Evolutionary conservation across 176 grass and related monocot species (phyloP), one percentile per base, ranked within the genome.

Genomic region (Musa itinerans): DNA sequence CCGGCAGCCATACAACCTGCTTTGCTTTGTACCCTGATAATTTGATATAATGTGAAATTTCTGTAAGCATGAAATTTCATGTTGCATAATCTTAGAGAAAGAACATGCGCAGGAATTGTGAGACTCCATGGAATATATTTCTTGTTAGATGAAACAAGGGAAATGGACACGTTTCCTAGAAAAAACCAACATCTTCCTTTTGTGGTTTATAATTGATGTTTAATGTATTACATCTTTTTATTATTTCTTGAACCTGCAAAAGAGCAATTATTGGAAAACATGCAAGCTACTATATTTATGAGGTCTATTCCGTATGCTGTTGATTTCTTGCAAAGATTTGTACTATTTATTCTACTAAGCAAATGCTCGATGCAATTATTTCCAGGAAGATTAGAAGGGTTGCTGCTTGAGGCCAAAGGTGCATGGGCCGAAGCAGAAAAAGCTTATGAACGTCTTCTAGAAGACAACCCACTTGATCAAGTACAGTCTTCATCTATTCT

Each of bases 401-500:
- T 96, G 79, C 75, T 96, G 19, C 87, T 89, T 77, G 92, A 96
- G 89, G 92, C 92, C 10, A 92, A 89, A 73, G 89, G 81, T 67
- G 82, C 81, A 80, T 96, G 89, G 92, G 24, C 22, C 77, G 82
- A 92, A 76, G 92, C 89, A 80, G 89, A 99, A 83, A 92, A 86
- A 80, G 78, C 82, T 34, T 99, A 99, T 59, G 83, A 85, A 14
- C 62, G 83, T 68, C 82, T 99, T 55, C 76, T 99, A 65, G 88
- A 95, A 85, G 85, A 69, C 27, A 99, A 79, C 65, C 96, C 96
- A 71, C 85, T 89, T 81, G 96, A 99, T 86, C 96, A 99, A 86
- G 96, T 99, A 87, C 51, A 11, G 1, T 70, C 16, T 70, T 19
- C 2, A 0, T 21, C 48, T 49, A 50, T 9, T 79, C 48, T 19